phyloP scores from a whole-genome alignment of 805 yeast genomes.

The Yarrowia porcina region DNA sequence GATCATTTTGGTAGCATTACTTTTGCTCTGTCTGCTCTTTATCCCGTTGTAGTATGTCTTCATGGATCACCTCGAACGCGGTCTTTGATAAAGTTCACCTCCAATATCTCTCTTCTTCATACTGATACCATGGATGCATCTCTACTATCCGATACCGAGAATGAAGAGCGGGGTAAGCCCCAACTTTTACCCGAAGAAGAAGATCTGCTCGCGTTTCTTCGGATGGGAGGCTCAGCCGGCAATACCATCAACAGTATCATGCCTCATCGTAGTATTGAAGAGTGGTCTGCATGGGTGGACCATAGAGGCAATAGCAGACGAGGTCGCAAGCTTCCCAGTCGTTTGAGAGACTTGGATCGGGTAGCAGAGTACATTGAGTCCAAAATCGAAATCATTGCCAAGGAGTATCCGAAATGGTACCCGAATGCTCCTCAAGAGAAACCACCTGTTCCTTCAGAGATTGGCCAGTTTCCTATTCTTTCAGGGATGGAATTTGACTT shows the following conservation, averaged over 20 bases:
- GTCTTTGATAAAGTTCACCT: neutral
- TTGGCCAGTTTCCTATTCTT: neutral
- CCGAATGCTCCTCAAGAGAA: slow-evolving; percentile 1
- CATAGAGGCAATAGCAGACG: neutral
- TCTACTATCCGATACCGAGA: neutral
- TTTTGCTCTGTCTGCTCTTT: too few relatives aligned
- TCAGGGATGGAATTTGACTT: neutral
- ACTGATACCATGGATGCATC: neutral
- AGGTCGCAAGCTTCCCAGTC: neutral
- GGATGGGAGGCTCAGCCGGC: neutral
- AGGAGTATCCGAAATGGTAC: neutral
- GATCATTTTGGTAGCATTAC: too few relatives aligned
- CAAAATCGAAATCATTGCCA: neutral
- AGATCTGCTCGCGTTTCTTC: neutral
- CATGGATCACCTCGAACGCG: too few relatives aligned
- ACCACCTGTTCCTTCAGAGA: neutral
- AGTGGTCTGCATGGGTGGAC: slow-evolving; percentile 7
- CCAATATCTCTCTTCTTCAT: neutral
- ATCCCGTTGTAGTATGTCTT: too few relatives aligned
- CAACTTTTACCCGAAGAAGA: neutral
- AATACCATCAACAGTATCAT: neutral
- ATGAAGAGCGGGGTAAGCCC: neutral
- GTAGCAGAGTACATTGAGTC: neutral
- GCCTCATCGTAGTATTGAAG: slow-evolving; percentile 9
- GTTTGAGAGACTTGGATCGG: neutral